Percentiles rank a stretch among this genome's conserved stretches.
Conservation (phyloP, 345 rosid species). For the Sonneratia caseolaris region DNA sequence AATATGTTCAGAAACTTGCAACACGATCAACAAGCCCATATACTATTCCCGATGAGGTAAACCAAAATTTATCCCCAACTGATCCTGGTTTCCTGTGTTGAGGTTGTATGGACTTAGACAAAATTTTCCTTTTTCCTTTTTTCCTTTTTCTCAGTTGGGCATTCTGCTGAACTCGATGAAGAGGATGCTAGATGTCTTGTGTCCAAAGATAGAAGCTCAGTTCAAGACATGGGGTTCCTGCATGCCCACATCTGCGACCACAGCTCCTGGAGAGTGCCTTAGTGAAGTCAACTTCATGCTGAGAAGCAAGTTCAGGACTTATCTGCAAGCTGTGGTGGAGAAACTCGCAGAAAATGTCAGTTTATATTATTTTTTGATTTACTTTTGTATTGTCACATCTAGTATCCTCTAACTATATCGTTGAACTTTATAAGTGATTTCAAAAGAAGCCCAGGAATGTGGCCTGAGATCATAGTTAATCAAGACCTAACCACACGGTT, state of each 20-base stretch:
- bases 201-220: conserved; percentile 70
- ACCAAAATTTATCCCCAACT: not conserved
- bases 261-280: conserved; percentile 82
- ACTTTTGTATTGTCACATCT: not conserved
- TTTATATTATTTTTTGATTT: not conserved
- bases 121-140: not conserved
- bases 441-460: too few relatives aligned
- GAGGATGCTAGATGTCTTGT: conserved; percentile 82
- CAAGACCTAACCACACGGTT: not conserved
- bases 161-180: conserved; percentile 85
- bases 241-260: conserved; percentile 70
- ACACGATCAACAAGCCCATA: conserved; percentile 70
- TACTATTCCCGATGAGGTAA: conserved; percentile 82
- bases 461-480: not conserved
- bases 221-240: conserved; percentile 95
- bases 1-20: conserved; percentile 81
- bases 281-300: conserved; percentile 94
- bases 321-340: conserved; percentile 85
- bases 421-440: not conserved
- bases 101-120: not conserved
- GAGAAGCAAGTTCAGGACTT: conserved; percentile 79
- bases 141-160: conserved; percentile 42
- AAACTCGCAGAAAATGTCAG: conserved; percentile 90
- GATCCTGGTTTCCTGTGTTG: not conserved
- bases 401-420: not conserved